phyloP scores from a whole-genome alignment of 306 rosid species.

The Castanea crenata region DNA sequence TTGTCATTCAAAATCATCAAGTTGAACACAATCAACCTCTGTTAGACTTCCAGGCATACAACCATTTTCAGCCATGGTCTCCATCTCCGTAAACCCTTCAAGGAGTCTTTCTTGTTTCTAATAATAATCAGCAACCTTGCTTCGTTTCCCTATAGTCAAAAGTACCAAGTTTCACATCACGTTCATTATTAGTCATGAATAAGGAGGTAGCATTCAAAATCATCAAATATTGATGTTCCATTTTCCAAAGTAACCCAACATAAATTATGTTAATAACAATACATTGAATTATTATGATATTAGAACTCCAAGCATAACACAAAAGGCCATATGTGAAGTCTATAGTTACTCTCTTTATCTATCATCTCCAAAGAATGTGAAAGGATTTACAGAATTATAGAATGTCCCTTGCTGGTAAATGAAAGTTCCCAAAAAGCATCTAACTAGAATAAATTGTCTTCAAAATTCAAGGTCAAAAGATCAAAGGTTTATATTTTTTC shows the following conservation, averaged over 20 bases:
- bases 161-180: not conserved
- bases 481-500: too few species aligned
- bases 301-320: not conserved
- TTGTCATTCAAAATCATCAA: too few species aligned
- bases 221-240: not conserved
- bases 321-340: too few species aligned
- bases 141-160: constrained; percentile 43
- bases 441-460: too few species aligned
- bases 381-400: too few species aligned
- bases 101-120: constrained; percentile 71
- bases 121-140: constrained; percentile 69
- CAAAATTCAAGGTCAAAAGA: too few species aligned
- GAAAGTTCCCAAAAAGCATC: too few species aligned
- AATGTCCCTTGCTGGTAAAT: too few species aligned
- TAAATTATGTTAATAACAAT: not conserved
- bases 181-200: not conserved
- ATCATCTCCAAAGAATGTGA: too few species aligned
- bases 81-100: constrained; percentile 82
- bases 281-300: not conserved
- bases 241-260: not conserved
- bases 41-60: constrained; percentile 60
- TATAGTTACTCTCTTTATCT: too few species aligned
- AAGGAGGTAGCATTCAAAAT: not conserved
- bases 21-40: constrained; percentile 43
- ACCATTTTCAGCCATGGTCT: constrained; percentile 59